Evolutionary conservation across 805 yeast species (phyloP), one percentile per base, ranked within the genome.

Genomic region (Metschnikowia orientalis): DNA sequence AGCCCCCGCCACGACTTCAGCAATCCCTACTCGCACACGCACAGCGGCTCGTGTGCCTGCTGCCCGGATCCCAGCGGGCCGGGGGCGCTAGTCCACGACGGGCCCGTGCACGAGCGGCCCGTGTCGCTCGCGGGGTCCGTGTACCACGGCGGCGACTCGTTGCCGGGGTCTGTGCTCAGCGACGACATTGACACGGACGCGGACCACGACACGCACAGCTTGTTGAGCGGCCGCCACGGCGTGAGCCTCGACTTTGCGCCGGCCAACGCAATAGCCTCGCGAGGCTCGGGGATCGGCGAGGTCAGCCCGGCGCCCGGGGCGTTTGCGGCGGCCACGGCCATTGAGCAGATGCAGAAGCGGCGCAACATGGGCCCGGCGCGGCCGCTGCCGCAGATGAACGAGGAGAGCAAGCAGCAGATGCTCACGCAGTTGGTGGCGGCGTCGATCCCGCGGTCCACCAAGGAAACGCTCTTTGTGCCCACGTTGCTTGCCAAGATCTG

Each of bases 401-500:
- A 54, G 18, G 46, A 42, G 17, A 39, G 38, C 36, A 63, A 63
- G 30, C 65, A 59, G 37, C 66, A 58, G 40, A 45, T 59, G 42
- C 53, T 66, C 18, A 63, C 71, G 1, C 48, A 57, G 1, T 48
- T 66, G 30, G 87, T 82, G 4, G 85, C 90, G 0, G 69, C 81
- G 40, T 74, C 90, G 0, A 71, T 81, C 7, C 92, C 90, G 5
- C 63, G 92, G 50, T 73, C 83, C 11, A 82, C 90, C 0, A 89
- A 81, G 46, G 92, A 83, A 51, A 81, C 87, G 0, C 58, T 83
- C 25, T 80, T 81, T 46, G 76, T 81, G 22, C 90, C 92, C 0
- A 77, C 84, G 6, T 56, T 83, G 30, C 59, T 83, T 38, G 83
- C 87, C 5, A 72, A 77, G 35, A 69, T 83, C 30, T 81, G 86